phyloP scores from a whole-genome alignment of 1,284 basidiomycete species.

The Bondarzewia mesenterica region DNA sequence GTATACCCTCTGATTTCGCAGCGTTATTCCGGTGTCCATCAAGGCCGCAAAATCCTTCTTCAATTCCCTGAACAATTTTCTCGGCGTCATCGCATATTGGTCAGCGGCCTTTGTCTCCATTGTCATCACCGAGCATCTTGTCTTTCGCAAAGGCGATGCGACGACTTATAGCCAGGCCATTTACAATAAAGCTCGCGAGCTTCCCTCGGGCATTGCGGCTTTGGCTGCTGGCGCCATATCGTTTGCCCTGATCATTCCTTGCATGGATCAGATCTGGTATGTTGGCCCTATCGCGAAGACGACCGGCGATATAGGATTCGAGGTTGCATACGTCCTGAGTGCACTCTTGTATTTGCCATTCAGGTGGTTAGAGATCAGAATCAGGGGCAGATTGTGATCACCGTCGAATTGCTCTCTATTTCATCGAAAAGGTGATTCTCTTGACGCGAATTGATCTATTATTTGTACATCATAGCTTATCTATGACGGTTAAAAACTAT shows the following conservation, averaged over 20 bases:
- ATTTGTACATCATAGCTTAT: no score
- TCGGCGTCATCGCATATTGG: conserved; percentile 74
- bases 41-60: conserved; percentile 65
- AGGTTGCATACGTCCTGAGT: conserved; percentile 52
- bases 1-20: conserved; percentile 3
- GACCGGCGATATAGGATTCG: conserved; percentile 76
- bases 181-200: conserved; percentile 46
- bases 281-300: conserved; percentile 58
- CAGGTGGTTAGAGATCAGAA: conserved; percentile 28
- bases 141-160: conserved; percentile 49
- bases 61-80: conserved; percentile 56
- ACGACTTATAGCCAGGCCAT: conserved; percentile 37
- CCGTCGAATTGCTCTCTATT: no score
- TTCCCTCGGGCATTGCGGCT: conserved; percentile 64
- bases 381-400: background rate
- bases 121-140: conserved; percentile 54
- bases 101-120: conserved; percentile 47
- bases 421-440: no score
- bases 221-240: conserved; percentile 40
- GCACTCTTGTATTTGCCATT: conserved; percentile 51
- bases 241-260: conserved; percentile 55
- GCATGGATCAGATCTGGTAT: conserved; percentile 70
- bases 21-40: conserved; percentile 52
- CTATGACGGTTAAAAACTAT: no score
- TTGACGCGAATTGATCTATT: no score